These are phyloP conservation scores for Fusarium marasasianum DNA, from an alignment of 2,329 filamentous ascomycete genomes.

Conservation along the genomic window DNA sequence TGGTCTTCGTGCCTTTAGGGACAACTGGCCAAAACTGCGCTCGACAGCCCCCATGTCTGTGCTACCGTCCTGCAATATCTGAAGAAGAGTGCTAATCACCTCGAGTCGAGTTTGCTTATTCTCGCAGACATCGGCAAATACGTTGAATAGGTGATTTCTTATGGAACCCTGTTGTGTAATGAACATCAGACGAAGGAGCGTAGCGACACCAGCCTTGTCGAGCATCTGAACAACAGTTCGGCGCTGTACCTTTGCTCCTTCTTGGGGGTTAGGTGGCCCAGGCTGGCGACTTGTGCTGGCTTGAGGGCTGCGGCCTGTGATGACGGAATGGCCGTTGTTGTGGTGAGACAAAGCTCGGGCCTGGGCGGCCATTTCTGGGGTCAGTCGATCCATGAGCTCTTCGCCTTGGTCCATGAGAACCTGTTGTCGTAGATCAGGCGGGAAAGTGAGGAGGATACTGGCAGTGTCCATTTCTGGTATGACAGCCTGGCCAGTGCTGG, in stretches of 20 bases:
- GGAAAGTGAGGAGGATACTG: slow-evolving; percentile 90
- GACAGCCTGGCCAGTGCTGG: slow-evolving; percentile 61
- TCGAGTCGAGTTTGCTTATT: slow-evolving; percentile 97
- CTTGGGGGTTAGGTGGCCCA: slow-evolving; percentile 51
- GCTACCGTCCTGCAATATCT: slow-evolving; percentile 95
- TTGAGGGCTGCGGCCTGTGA: slow-evolving; percentile 45
- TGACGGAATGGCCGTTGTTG: slow-evolving; percentile 44
- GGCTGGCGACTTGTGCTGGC: slow-evolving; percentile 31
- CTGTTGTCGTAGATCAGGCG: slow-evolving; percentile 83
- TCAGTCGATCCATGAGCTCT: slow-evolving; percentile 83
- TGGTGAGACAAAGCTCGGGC: slow-evolving; percentile 74
- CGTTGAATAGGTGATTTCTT: slow-evolving; percentile 82
- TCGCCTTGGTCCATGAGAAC: slow-evolving; percentile 93
- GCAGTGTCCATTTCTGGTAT: slow-evolving; percentile 87
- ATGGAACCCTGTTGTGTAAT: slow-evolving; percentile 90
- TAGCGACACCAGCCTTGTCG: slow-evolving; percentile 94
- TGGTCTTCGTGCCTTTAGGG: slow-evolving; percentile 86
- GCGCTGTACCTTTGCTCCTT: slow-evolving; percentile 73
- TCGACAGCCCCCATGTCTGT: slow-evolving; percentile 93
- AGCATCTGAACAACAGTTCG: slow-evolving; percentile 94
- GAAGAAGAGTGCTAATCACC: slow-evolving; percentile 89
- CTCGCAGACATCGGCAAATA: slow-evolving; percentile 91
- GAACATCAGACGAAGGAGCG: slow-evolving; percentile 98
- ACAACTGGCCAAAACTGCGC: slow-evolving; percentile 92
- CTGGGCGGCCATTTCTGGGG: slow-evolving; percentile 86